Percentiles rank a stretch among this genome's conserved stretches.
These are phyloP conservation scores for Botrytis paeoniae DNA, from an alignment of 2,329 filamentous ascomycete species.

Conservation along the genomic window DNA sequence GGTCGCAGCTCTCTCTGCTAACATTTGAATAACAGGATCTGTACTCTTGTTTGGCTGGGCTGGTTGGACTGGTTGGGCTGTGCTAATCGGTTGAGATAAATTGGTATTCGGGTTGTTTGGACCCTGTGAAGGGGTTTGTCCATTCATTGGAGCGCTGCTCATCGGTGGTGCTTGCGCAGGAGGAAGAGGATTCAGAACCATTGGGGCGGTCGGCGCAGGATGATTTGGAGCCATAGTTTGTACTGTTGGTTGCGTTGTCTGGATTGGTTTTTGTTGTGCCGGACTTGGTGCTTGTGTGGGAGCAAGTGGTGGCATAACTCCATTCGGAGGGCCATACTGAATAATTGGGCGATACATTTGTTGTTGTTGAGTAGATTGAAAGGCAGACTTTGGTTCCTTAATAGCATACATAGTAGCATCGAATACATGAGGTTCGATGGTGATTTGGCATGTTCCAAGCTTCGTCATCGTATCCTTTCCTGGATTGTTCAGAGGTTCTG, in stretches of 20 bases:
- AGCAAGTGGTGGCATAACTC: conserved; percentile 55
- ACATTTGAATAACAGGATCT: conserved; percentile 79
- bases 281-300: conserved; percentile 41
- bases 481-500: conserved; percentile 61
- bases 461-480: conserved; percentile 69
- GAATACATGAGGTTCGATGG: conserved; percentile 76
- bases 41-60: conserved; percentile 40
- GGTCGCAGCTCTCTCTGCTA: conserved; percentile 71
- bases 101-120: conserved; percentile 8
- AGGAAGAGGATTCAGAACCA: neutral
- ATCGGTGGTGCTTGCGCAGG: neutral
- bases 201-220: neutral
- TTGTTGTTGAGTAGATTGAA: conserved; percentile 36
- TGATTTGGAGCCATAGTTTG: conserved; percentile 22
- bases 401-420: conserved; percentile 72
- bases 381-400: conserved; percentile 51
- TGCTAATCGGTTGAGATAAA: conserved; percentile 12
- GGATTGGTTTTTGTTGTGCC: conserved; percentile 35
- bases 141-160: neutral
- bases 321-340: conserved; percentile 64
- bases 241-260: conserved; percentile 26
- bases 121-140: neutral
- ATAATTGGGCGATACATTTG: conserved; percentile 53
- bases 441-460: conserved; percentile 70
- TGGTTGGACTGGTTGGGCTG: conserved; percentile 21